Conservation (phyloP, 495 filamentous ascomycete species). For the Aspergillus sparsus region DNA sequence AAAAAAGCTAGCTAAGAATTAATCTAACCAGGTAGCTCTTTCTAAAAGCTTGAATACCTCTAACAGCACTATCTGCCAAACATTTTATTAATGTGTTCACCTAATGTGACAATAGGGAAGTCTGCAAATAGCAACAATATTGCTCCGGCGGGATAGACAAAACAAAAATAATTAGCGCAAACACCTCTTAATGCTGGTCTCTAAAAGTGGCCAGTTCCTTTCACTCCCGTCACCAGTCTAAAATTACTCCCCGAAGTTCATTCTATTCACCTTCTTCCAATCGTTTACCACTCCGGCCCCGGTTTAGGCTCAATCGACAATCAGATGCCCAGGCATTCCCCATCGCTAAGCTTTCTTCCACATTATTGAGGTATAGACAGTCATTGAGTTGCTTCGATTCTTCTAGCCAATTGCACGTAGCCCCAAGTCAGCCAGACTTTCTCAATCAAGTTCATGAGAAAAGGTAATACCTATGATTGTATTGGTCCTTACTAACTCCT, state of each 20-base stretch:
- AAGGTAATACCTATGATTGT: conserved; percentile 15
- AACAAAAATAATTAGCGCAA: neutral
- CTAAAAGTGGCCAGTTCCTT: neutral
- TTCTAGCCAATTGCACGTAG: conserved; percentile 1
- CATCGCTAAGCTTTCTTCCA: neutral
- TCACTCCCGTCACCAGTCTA: conserved; percentile 13
- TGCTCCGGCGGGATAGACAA: neutral
- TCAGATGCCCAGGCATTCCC: conserved; percentile 11
- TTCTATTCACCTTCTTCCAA: conserved; percentile 16
- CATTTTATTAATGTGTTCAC: too few species aligned
- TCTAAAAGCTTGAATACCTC: too few species aligned
- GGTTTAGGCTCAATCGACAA: neutral
- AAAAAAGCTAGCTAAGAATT: too few species aligned
- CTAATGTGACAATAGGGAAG: too few species aligned
- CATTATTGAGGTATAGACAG: conserved; percentile 16
- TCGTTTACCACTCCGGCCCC: neutral
- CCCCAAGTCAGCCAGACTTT: conserved; percentile 1
- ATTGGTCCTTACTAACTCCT: conserved; percentile 6
- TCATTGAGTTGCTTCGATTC: conserved; percentile 9
- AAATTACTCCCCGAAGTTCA: conserved; percentile 5
- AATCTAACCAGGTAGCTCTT: too few species aligned
- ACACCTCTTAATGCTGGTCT: neutral
- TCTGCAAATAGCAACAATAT: neutral
- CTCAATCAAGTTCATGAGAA: neutral
- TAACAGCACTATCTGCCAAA: too few species aligned